phyloP scores from a whole-genome alignment of 2,329 filamentous ascomycete species.

The Sarocladium kiliense region DNA sequence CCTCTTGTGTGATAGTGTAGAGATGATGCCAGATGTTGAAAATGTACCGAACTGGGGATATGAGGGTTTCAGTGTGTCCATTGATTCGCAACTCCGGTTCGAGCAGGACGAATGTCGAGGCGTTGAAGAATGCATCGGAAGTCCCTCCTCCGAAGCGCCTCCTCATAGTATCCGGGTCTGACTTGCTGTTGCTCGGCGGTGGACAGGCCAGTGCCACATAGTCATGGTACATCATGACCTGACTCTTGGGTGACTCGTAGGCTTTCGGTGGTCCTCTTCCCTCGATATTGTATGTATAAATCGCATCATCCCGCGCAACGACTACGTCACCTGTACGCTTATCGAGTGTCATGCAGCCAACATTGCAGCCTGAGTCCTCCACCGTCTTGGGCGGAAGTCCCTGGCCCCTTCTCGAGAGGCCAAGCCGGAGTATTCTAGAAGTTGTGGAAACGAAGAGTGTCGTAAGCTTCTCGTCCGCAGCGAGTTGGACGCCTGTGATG shows the following conservation, averaged over 20 bases:
- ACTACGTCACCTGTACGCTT: constrained; percentile 76
- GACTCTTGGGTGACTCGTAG: constrained; percentile 85
- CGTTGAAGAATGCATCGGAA: constrained; percentile 72
- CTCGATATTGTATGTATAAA: constrained; percentile 86
- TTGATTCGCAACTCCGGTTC: constrained; percentile 88
- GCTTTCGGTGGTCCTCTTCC: constrained; percentile 84
- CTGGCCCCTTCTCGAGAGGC: constrained; percentile 83
- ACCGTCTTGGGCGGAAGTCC: constrained; percentile 82
- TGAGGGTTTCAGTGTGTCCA: constrained; percentile 79
- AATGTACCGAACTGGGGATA: constrained; percentile 72
- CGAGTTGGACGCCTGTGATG: constrained; percentile 82
- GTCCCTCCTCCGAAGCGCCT: constrained; percentile 62
- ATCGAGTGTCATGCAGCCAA: constrained; percentile 94
- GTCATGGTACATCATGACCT: constrained; percentile 72
- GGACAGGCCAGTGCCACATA: constrained; percentile 87
- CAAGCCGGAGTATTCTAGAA: constrained; percentile 76
- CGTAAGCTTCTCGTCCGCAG: constrained; percentile 54
- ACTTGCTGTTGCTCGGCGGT: constrained; percentile 49
- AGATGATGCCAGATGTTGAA: constrained; percentile 89
- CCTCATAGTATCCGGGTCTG: constrained; percentile 55
- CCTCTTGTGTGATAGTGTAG: constrained; percentile 85
- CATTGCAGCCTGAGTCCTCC: constrained; percentile 82
- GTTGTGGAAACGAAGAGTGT: constrained; percentile 92
- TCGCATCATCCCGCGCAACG: constrained; percentile 89
- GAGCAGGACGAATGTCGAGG: constrained; percentile 84